Base-by-base conservation (phyloP, 2,329 filamentous ascomycete genomes). In the Mycosphaerelloides madeirae region DNA sequence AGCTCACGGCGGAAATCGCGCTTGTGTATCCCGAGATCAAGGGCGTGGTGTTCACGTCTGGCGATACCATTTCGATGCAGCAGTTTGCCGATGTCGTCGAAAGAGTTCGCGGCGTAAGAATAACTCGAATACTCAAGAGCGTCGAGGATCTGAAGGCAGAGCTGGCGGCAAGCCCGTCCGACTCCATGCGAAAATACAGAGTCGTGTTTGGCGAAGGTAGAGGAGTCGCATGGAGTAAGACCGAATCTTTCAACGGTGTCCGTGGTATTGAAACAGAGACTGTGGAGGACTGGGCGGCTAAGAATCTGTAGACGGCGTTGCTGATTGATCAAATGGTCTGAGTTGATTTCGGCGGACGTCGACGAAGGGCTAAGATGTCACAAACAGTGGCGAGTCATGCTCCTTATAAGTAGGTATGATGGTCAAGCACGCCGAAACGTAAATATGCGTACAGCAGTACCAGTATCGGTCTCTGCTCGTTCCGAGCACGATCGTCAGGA, bases 21-120 rank as follows among this genome's bases (percentile, higher is more conserved):
- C 70, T 74, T 5, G 66, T 67, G 3, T 56, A 63, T 38, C 45
- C 61, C 43, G 40, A 67, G 41, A 55, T 58, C 16, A 38, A 67
- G 11, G 60, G 69, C n/a, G 70, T 81, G 1, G 68, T 84, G 1
- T 83, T 73, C 59, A 70, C 75, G 3, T 79, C 76, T 0, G 81
- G 83, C 0, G 79, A 85, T 48, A 84, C 81, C 0, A 54, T 84
- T 3, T 75, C 69, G 12, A 85, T 84, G 64, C 60, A 48, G 1
- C 52, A 69, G 32, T 52, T 84, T 34, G 56, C 57, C 16, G 72
- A 77, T 15, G 51, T 78, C 5, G 57, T 85, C 4, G 75, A 77
- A 41, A 56, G 57, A 13, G 66, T 71, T 3, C 67, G 67, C 7
- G 64, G 66, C 0, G 66, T 50, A 20, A 35, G 58, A 34, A 72